These are phyloP conservation scores for Trichomonascaceae sp. DNA, from an alignment of 1,139 yeast species.

Conservation along the genomic window DNA sequence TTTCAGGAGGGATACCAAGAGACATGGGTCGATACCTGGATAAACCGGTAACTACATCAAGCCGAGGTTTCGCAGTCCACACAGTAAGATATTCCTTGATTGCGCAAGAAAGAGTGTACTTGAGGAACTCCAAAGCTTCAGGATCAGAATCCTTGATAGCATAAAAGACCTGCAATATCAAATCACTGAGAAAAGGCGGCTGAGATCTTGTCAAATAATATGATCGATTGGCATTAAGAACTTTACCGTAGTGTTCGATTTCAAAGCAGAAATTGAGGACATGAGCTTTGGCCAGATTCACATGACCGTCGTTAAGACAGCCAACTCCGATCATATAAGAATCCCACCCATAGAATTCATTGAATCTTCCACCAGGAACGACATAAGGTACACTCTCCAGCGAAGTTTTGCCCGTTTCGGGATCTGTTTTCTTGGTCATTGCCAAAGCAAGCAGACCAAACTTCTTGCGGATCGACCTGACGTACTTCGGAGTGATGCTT, in stretches of 20 bases:
- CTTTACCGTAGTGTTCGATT: constrained; percentile 84
- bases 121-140: constrained; percentile 50
- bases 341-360: constrained; percentile 97
- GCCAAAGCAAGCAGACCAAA: constrained; percentile 89
- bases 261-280: constrained; percentile 90
- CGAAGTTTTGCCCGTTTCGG: constrained; percentile 42
- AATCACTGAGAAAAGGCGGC: constrained; percentile 96
- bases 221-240: constrained; percentile 88
- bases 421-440: constrained; percentile 48
- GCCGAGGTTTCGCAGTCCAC: constrained; percentile 73
- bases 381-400: constrained; percentile 76
- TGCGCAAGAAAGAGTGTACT: constrained; percentile 66
- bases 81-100: constrained; percentile 78
- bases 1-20: constrained; percentile 90
- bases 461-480: constrained; percentile 66
- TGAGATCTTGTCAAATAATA: constrained; percentile 90
- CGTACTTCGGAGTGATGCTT: constrained; percentile 59
- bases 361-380: constrained; percentile 96
- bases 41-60: constrained; percentile 69
- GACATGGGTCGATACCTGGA: constrained; percentile 93
- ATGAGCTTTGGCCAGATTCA: constrained; percentile 80
- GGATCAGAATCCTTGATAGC: constrained; percentile 39
- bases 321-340: constrained; percentile 92
- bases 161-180: constrained; percentile 69
- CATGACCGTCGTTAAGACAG: constrained; percentile 57